Evolutionary conservation across 495 filamentous ascomycete species (phyloP).

Genomic region (Xylaria sp.): DNA sequence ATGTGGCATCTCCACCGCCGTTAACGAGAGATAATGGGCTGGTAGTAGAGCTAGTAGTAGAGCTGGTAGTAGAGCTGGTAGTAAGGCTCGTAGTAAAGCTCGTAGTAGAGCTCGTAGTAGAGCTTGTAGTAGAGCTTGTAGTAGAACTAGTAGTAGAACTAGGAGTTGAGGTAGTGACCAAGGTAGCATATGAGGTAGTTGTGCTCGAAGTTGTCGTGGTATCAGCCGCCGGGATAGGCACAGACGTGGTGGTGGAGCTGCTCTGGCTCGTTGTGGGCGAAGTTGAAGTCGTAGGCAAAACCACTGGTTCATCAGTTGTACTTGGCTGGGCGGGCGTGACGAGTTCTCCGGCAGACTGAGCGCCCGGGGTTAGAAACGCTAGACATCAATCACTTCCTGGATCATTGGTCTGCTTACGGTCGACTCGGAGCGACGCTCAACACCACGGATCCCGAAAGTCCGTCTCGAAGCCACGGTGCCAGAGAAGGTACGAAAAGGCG

Average conservation of each 20-base stretch:
- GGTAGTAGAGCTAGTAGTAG: too few relatives aligned
- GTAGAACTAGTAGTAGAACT: too few relatives aligned
- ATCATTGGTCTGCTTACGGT: not conserved
- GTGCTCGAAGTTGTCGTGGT: not conserved
- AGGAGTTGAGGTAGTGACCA: not conserved
- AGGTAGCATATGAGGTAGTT: not conserved
- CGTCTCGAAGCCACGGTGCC: not conserved
- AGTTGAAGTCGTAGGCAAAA: not conserved
- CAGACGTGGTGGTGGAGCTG: not conserved
- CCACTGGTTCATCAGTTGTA: conserved; percentile 10
- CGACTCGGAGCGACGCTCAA: not conserved
- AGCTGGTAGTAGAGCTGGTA: too few relatives aligned
- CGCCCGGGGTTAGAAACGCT: not conserved
- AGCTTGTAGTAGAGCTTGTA: too few relatives aligned
- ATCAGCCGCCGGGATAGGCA: not conserved
- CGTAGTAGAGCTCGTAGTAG: too few relatives aligned
- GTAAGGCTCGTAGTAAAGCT: too few relatives aligned
- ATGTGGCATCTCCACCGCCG: not conserved
- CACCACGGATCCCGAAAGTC: not conserved
- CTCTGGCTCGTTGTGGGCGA: not conserved
- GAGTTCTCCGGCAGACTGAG: not conserved
- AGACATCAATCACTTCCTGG: not conserved
- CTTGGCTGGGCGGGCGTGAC: conserved; percentile 2
- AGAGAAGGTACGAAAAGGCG: too few relatives aligned
- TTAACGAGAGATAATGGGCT: not conserved